Percentiles rank a stretch among this genome's conserved stretches.
Evolutionary conservation across 306 rosid species (phyloP).

Genomic region (Acacia confusa): DNA sequence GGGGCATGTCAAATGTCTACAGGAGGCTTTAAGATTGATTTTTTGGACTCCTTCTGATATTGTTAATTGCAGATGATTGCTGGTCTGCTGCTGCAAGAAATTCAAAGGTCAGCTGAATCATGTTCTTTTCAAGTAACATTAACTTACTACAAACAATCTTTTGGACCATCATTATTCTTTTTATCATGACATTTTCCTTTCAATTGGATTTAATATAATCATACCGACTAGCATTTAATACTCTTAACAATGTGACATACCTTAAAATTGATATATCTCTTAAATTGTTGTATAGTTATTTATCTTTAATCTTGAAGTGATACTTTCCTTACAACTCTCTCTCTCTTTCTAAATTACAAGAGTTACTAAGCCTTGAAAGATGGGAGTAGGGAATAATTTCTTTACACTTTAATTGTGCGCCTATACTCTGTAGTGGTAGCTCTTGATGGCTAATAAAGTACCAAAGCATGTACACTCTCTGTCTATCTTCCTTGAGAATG

Average conservation of each 20-base stretch:
- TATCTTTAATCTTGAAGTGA: not conserved
- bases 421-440: constrained; percentile 12
- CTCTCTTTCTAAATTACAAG: not conserved
- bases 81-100: constrained; percentile 62
- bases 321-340: not conserved
- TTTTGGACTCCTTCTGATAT: constrained; percentile 28
- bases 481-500: constrained; percentile 19
- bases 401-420: not conserved
- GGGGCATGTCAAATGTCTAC: too few relatives aligned
- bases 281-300: not conserved
- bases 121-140: constrained; percentile 5
- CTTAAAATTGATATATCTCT: constrained; percentile 18
- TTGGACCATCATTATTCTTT: constrained; percentile 7
- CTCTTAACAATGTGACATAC: constrained; percentile 2
- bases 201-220: not conserved
- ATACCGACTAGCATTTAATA: not conserved
- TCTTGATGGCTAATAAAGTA: constrained; percentile 9
- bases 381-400: not conserved
- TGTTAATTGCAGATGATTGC: constrained; percentile 82
- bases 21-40: too few relatives aligned
- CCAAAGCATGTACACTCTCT: constrained; percentile 15
- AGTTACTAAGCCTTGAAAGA: not conserved
- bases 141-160: constrained; percentile 7
- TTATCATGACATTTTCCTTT: constrained; percentile 1
- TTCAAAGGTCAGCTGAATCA: constrained; percentile 53